Evolutionary conservation across 1,284 basidiomycete species (phyloP).

Genomic region (Coniophora puteana): DNA sequence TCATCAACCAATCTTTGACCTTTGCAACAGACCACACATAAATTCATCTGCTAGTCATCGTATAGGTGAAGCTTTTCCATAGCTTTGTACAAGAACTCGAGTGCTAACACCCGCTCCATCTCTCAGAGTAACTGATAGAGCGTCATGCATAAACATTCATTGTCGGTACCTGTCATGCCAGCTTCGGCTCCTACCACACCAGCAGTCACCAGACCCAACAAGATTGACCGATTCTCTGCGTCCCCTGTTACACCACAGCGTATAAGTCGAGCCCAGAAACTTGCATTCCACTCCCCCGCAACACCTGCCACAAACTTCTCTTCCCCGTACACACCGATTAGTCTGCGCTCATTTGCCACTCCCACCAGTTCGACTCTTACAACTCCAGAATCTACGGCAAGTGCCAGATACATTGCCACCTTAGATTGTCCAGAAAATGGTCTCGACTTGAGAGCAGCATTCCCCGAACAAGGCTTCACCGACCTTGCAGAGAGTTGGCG

Average conservation of each 20-base stretch:
- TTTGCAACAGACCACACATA: too few species aligned
- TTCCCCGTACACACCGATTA: constrained; percentile 63
- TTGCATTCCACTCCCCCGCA: constrained; percentile 37
- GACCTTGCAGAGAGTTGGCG: constrained; percentile 71
- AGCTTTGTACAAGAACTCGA: too few species aligned
- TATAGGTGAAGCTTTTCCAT: too few species aligned
- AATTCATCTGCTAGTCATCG: too few species aligned
- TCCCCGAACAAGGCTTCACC: constrained; percentile 42
- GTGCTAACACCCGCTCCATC: too few species aligned
- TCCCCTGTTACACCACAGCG: constrained; percentile 46
- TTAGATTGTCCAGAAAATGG: constrained; percentile 21
- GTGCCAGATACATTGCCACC: constrained; percentile 35
- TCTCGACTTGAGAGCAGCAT: constrained; percentile 15
- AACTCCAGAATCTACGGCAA: constrained; percentile 41
- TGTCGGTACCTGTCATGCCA: constrained; percentile 30
- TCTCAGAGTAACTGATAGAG: too few species aligned
- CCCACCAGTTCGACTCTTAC: constrained; percentile 54
- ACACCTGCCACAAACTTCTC: constrained; percentile 40
- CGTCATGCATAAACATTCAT: constrained; percentile 27
- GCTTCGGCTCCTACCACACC: constrained; percentile 46
- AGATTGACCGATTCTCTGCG: constrained; percentile 27
- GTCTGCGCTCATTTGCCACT: constrained; percentile 55
- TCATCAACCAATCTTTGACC: too few species aligned
- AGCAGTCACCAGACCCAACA: constrained; percentile 34
- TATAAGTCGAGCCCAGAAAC: constrained; percentile 33